Evolutionary conservation across 805 yeast genomes (phyloP).

Genomic region (Crinitomyces ghanaensis): DNA sequence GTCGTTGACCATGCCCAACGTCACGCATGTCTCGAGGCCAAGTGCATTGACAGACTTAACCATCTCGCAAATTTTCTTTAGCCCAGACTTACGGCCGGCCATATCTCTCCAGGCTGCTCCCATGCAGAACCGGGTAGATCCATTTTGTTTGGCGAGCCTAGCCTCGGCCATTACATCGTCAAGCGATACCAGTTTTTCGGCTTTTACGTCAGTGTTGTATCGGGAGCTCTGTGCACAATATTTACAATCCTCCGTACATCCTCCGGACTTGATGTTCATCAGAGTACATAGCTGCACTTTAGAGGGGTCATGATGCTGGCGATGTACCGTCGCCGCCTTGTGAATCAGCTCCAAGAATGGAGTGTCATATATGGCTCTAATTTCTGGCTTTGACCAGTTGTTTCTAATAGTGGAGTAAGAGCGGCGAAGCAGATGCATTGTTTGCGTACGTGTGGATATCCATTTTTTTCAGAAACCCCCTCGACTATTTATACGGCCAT

Average conservation of each 20-base stretch:
- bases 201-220: slow-evolving; percentile 59
- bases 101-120: slow-evolving; percentile 87
- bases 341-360: slow-evolving; percentile 54
- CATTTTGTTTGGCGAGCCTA: slow-evolving; percentile 51
- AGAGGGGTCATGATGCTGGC: slow-evolving; percentile 53
- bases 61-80: slow-evolving; percentile 54
- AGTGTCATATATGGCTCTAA: slow-evolving; percentile 48
- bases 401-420: slow-evolving; percentile 5
- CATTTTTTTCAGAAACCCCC: too few relatives aligned
- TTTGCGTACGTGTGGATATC: too few relatives aligned
- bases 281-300: slow-evolving; percentile 69
- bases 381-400: slow-evolving; percentile 51
- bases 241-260: slow-evolving; percentile 72
- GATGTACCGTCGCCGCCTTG: slow-evolving; percentile 53
- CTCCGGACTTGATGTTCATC: slow-evolving; percentile 66
- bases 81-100: slow-evolving; percentile 61
- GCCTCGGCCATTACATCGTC: slow-evolving; percentile 60
- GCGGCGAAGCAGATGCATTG: not conserved
- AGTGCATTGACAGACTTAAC: slow-evolving; percentile 49
- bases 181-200: slow-evolving; percentile 48
- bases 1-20: slow-evolving; percentile 63
- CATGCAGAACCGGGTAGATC: slow-evolving; percentile 70
- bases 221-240: slow-evolving; percentile 70
- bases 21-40: slow-evolving; percentile 69
- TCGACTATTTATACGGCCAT: not conserved